Percentiles rank a stretch among this genome's conserved stretches.
Conservation (phyloP, 2,329 filamentous ascomycete genomes). For the Colletotrichum orchidophilum region DNA sequence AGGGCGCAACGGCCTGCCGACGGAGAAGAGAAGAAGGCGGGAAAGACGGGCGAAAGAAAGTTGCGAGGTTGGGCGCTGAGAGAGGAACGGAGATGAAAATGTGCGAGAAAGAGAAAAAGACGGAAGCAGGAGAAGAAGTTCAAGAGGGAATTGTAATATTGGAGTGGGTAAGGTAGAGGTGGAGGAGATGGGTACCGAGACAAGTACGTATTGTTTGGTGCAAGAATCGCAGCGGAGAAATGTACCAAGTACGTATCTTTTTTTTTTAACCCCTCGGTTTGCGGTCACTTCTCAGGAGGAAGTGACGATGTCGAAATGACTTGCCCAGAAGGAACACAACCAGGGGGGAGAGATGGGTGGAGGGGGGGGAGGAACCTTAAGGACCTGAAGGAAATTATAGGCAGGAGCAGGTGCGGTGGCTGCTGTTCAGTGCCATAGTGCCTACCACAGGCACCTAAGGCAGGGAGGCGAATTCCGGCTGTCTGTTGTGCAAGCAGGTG, state of each 20-base stretch:
- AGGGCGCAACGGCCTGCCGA: constrained; percentile 20
- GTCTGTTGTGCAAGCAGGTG: not conserved
- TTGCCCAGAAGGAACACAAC: not conserved
- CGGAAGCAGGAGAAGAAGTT: not conserved
- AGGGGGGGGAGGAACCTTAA: constrained; percentile 3
- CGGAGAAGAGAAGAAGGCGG: constrained; percentile 9
- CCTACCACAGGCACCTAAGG: not conserved
- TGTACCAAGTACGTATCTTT: constrained; percentile 8
- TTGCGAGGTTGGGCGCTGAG: not conserved
- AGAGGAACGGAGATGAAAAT: not conserved
- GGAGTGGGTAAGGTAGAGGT: not conserved
- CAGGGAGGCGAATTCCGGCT: not conserved
- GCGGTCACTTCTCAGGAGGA: not conserved
- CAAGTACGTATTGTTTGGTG: constrained; percentile 21
- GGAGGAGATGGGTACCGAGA: not conserved
- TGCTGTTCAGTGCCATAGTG: not conserved
- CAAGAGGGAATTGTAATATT: not conserved
- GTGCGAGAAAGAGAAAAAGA: not conserved
- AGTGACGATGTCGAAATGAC: constrained; percentile 1
- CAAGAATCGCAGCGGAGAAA: not conserved
- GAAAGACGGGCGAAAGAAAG: not conserved
- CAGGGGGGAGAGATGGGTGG: not conserved
- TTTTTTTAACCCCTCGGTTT: not conserved
- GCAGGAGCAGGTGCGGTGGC: not conserved
- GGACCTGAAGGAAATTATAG: not conserved